Conservation (phyloP, 768 basidiomycete species). For the Pisolithus orientalis region DNA sequence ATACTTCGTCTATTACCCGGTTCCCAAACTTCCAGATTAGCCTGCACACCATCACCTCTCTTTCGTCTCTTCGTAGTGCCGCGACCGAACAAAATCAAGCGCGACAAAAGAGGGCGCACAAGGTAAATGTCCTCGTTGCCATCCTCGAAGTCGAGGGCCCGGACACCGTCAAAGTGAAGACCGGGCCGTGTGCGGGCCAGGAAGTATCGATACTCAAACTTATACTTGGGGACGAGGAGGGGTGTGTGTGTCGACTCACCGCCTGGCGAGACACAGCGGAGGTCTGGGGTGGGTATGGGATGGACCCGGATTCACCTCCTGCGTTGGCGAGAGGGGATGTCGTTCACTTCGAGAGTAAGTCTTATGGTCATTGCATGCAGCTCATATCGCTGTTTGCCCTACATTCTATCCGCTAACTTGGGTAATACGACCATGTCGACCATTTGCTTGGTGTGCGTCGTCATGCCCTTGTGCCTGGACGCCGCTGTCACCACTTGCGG, state of each 20-base stretch:
- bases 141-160: constrained; percentile 75
- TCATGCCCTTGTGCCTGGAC: not conserved
- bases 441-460: not conserved
- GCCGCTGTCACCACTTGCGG: not conserved
- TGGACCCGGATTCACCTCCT: constrained; percentile 24
- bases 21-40: constrained; percentile 76
- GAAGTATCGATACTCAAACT: constrained; percentile 63
- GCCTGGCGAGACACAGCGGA: constrained; percentile 79
- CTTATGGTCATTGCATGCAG: not conserved
- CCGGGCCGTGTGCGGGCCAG: constrained; percentile 62
- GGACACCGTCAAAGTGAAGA: constrained; percentile 59
- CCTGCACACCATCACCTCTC: constrained; percentile 51
- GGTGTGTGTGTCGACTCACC: constrained; percentile 61
- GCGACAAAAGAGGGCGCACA: constrained; percentile 27
- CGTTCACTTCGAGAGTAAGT: constrained; percentile 62
- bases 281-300: constrained; percentile 50
- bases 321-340: constrained; percentile 63
- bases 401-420: not conserved
- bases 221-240: constrained; percentile 69
- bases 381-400: not conserved
- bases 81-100: not conserved
- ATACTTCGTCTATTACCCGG: constrained; percentile 37
- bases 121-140: constrained; percentile 56
- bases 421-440: not conserved
- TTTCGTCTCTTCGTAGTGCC: constrained; percentile 33